Percentiles rank a stretch among this genome's conserved stretches.
Conservation (phyloP, 495 filamentous ascomycete genomes). For the Aspergillus leporis region DNA sequence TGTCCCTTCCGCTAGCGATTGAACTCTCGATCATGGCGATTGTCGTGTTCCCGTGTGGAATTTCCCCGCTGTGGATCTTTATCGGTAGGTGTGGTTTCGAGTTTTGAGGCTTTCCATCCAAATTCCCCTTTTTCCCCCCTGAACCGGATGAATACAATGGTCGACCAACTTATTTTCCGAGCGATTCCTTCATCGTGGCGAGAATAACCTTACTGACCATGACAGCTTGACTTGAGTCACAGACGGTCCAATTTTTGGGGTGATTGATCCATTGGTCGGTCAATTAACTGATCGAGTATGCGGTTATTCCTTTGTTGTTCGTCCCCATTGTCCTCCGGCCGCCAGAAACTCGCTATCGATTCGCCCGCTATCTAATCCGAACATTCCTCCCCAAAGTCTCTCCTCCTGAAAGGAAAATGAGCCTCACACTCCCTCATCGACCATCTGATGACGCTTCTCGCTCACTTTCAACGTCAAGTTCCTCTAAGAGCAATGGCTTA, state of each 20-base stretch:
- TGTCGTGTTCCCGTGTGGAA: slow-evolving; percentile 1
- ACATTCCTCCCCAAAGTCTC: slow-evolving; percentile 6
- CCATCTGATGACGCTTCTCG: slow-evolving; percentile 41
- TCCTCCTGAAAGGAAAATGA: slow-evolving; percentile 37
- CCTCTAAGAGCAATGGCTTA: slow-evolving; percentile 51
- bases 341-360: not conserved
- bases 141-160: slow-evolving; percentile 8
- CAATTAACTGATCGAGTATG: slow-evolving; percentile 1
- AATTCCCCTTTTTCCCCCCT: slow-evolving; percentile 2
- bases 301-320: not conserved
- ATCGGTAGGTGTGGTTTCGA: slow-evolving; percentile 4
- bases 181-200: not conserved
- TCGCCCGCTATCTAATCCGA: slow-evolving; percentile 1
- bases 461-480: slow-evolving; percentile 46
- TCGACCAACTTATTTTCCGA: slow-evolving; percentile 2
- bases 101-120: slow-evolving; percentile 1
- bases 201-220: not conserved
- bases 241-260: not conserved
- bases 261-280: not conserved
- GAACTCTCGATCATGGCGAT: not conserved
- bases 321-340: not conserved
- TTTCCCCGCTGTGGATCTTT: slow-evolving; percentile 8
- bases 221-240: not conserved
- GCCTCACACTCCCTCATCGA: slow-evolving; percentile 44
- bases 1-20: not conserved